A percentile compares a stretch with the other conserved stretches of the same genome.
Conservation (phyloP, 1,284 basidiomycete genomes). For the Boletus smithii region DNA sequence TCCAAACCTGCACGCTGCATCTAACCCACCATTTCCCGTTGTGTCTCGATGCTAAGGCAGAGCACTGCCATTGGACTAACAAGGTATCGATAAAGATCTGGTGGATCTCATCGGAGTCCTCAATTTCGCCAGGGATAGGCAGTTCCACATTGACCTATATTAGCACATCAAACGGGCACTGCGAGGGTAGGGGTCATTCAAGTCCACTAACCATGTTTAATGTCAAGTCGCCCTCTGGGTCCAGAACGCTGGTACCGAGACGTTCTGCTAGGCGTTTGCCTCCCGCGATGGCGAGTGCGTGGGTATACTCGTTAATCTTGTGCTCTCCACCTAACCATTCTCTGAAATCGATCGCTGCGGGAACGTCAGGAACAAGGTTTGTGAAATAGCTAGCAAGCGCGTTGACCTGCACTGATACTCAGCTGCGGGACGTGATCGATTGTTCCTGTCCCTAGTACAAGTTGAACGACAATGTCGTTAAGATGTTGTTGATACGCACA, state of each 20-base stretch:
- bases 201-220: conserved; percentile 64
- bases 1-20: conserved; percentile 71
- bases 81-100: conserved; percentile 38
- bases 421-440: conserved; percentile 55
- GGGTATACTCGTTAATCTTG: conserved; percentile 75
- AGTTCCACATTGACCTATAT: conserved; percentile 51
- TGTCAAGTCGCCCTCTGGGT: conserved; percentile 61
- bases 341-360: conserved; percentile 71
- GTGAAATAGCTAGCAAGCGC: background rate
- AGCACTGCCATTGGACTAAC: conserved; percentile 40
- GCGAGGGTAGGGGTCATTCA: background rate
- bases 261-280: conserved; percentile 63
- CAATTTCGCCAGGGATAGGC: conserved; percentile 43
- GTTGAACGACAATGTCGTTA: background rate
- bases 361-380: conserved; percentile 22
- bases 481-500: conserved; percentile 41
- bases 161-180: background rate
- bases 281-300: conserved; percentile 69
- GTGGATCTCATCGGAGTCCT: conserved; percentile 32
- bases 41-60: conserved; percentile 45
- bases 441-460: conserved; percentile 65
- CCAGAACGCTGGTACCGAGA: conserved; percentile 64
- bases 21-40: conserved; percentile 69
- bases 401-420: conserved; percentile 52
- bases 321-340: conserved; percentile 81